These are phyloP conservation scores for Aspergillus sergii DNA, from an alignment of 2,329 filamentous ascomycete species.

Conservation along the genomic window DNA sequence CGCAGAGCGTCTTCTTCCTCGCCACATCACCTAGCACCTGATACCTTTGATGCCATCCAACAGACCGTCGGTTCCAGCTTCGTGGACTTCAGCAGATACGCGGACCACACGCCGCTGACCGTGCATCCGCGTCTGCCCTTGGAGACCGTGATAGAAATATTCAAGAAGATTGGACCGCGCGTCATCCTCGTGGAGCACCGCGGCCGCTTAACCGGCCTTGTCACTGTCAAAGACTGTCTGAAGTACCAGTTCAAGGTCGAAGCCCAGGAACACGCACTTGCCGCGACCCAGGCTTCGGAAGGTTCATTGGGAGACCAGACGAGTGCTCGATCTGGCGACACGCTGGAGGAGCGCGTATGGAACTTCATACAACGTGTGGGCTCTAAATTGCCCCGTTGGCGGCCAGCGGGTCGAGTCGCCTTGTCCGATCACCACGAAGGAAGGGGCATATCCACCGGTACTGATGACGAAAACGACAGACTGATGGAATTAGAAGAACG, in stretches of 20 bases:
- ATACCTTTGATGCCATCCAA: constrained; percentile 64
- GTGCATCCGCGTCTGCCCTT: constrained; percentile 89
- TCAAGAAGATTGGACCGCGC: constrained; percentile 94
- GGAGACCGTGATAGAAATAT: constrained; percentile 97
- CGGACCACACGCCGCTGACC: constrained; percentile 85
- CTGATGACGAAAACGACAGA: constrained; percentile 25
- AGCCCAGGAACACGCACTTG: constrained; percentile 68
- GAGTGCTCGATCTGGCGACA: constrained; percentile 22
- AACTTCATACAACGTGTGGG: constrained; percentile 37
- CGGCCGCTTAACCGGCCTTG: constrained; percentile 77
- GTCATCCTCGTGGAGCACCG: constrained; percentile 92
- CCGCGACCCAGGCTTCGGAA: constrained; percentile 34
- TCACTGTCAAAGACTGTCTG: constrained; percentile 95
- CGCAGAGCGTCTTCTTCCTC: constrained; percentile 33
- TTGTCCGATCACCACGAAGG: constrained; percentile 7
- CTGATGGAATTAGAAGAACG: constrained; percentile 40
- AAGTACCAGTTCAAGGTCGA: constrained; percentile 98
- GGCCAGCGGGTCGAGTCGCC: constrained; percentile 8
- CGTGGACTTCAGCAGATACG: constrained; percentile 82
- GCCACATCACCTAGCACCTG: constrained; percentile 36
- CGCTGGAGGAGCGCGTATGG: constrained; percentile 42
- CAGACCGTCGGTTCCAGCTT: constrained; percentile 58
- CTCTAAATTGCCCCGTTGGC: constrained; percentile 22
- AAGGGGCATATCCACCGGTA: constrained; percentile 53
- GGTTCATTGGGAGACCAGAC: constrained; percentile 26